Base-by-base conservation (phyloP, 345 rosid species). In the Barbarea vulgaris region DNA sequence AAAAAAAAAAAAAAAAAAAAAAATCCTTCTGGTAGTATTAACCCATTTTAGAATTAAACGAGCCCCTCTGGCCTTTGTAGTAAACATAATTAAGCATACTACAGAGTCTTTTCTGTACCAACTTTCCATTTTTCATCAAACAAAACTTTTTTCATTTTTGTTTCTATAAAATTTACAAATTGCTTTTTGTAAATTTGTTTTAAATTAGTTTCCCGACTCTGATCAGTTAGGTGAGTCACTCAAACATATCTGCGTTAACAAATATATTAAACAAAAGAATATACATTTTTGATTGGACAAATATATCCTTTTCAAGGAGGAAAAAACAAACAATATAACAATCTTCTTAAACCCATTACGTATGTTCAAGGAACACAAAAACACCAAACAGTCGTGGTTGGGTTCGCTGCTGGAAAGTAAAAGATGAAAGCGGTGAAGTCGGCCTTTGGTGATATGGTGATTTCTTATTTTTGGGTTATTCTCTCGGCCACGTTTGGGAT, bases 391-490 rank as follows among this genome's bases (percentile, higher is more conserved):
- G 48, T 15, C 48, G 48, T 44, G 18, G 17, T 18, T 42, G 48
- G 0, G 48, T 15, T 44, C 3, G 52, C 52, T 7, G 52, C 52
- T 7, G 52, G 52, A 18, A 47, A 48, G 19, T 31, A 28, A 28
- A 74, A 58, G n/a, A 91, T 91, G 94, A 85, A 87, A 57, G 85
- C 88, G 22, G 57, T 93, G 19, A 88, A 85, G 79, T 77, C 86
- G 10, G 95, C 97, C 12, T 60, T 83, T 9, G 89, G 89, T 2
- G 98, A 94, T 74, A 79, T 80, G 69, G 64, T 86, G 60, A 31
- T 91, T 21, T 90, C 97, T 2, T 90, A 81, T 75, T 53, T 83
- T 78, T 94, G 97, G 98, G 88, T 91, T 21, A 87, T 87, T 57
- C 84, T 74, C 22, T 83, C 96, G 8, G 83, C 96, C 2, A 80